Percentiles rank a stretch among this genome's conserved stretches.
Conservation (phyloP, 768 basidiomycete species). For the Podaxis rugospora region DNA sequence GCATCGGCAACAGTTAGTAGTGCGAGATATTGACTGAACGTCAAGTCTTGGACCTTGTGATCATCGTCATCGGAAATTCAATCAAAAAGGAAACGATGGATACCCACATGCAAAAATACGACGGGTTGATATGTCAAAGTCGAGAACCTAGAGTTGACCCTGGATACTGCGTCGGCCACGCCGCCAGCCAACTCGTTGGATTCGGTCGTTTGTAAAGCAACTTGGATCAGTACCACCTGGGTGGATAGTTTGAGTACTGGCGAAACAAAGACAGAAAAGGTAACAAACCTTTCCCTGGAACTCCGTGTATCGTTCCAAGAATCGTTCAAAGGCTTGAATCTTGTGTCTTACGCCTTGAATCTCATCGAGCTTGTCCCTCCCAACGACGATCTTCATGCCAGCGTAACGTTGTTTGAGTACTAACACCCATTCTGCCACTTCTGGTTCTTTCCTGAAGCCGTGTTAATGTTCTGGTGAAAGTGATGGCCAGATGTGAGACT, state of each 20-base stretch:
- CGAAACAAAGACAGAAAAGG: neutral
- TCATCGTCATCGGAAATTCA: neutral
- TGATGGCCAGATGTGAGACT: constrained; percentile 6
- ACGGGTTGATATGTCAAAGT: constrained; percentile 85
- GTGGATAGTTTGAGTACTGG: neutral
- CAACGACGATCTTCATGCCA: constrained; percentile 85
- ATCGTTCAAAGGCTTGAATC: constrained; percentile 76
- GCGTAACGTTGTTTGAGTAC: constrained; percentile 76
- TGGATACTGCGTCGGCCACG: constrained; percentile 71
- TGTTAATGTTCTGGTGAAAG: neutral
- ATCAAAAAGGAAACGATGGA: too few species aligned
- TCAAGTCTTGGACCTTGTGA: constrained; percentile 71
- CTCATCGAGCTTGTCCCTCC: constrained; percentile 85
- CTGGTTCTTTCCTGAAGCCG: constrained; percentile 55
- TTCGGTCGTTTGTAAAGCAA: constrained; percentile 79
- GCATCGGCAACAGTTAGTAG: constrained; percentile 80
- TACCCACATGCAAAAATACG: constrained; percentile 52
- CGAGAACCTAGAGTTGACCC: constrained; percentile 80
- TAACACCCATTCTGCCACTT: constrained; percentile 80
- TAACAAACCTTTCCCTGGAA: constrained; percentile 63
- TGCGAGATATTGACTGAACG: constrained; percentile 82
- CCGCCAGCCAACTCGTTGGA: constrained; percentile 70
- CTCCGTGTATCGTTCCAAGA: constrained; percentile 75
- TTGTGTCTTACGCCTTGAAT: constrained; percentile 85
- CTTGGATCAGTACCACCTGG: constrained; percentile 79